These are phyloP conservation scores for Lipomyces chichibuensis DNA, from an alignment of 805 yeast genomes.

Conservation along the genomic window DNA sequence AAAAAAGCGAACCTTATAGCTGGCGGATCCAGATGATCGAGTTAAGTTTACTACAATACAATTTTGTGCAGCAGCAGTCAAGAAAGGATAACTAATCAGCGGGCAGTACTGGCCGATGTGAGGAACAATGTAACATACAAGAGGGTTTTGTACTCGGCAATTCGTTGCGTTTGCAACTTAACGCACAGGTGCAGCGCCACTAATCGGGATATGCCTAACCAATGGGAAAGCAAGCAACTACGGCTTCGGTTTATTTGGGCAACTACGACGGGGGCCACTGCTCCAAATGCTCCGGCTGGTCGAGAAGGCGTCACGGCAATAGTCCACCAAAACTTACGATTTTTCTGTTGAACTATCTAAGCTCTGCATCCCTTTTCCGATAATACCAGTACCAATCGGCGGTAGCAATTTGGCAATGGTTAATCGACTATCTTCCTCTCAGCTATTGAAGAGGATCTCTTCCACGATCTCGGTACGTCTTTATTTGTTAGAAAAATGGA, in stretches of 20 bases:
- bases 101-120: background rate
- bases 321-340: background rate
- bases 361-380: background rate
- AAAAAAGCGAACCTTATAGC: too few relatives aligned
- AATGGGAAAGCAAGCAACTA: background rate
- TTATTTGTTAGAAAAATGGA: background rate
- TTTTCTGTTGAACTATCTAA: background rate
- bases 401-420: slow-evolving; percentile 26
- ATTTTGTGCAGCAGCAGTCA: too few relatives aligned
- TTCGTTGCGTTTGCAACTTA: background rate
- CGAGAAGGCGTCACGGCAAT: background rate
- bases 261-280: background rate
- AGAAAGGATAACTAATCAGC: too few relatives aligned
- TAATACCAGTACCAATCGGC: background rate
- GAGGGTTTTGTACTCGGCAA: background rate
- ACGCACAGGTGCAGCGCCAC: background rate
- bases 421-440: slow-evolving; percentile 29
- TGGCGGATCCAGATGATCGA: too few relatives aligned
- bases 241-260: background rate
- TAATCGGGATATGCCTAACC: background rate
- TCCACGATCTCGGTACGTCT: slow-evolving; percentile 28
- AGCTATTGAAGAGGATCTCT: slow-evolving; percentile 25
- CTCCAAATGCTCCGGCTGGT: background rate
- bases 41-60: too few relatives aligned
- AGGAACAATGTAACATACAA: background rate